A percentile compares a stretch with the other conserved stretches of the same genome.
Evolutionary conservation across 1,139 yeast species (phyloP).

Genomic region (Geotrichum carabidarum): DNA sequence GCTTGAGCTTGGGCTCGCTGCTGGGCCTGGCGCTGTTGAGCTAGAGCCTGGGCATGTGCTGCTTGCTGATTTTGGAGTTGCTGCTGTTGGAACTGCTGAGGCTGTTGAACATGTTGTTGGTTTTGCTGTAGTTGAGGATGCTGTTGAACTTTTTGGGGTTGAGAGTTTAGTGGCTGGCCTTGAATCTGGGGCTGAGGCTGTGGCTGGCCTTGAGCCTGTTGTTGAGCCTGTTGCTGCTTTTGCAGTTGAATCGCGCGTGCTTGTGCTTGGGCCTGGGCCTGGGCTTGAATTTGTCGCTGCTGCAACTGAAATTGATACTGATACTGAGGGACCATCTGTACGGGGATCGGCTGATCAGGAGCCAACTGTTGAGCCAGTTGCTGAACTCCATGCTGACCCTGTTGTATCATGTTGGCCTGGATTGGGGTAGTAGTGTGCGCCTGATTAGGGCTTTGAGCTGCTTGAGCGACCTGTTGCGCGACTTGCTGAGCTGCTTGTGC

Average conservation of each 20-base stretch:
- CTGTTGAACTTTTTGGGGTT: conserved; percentile 28
- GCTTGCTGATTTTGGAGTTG: conserved; percentile 12
- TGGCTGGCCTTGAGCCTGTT: conserved; percentile 20
- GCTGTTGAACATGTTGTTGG: conserved; percentile 15
- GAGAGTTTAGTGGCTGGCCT: conserved; percentile 27
- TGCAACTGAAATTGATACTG: conserved; percentile 22
- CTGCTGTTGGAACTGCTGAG: conserved; percentile 13
- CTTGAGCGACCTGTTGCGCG: conserved; percentile 16
- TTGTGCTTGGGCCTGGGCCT: conserved; percentile 21
- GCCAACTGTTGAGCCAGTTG: conserved; percentile 13
- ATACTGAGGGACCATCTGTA: conserved; percentile 18
- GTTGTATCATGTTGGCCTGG: conserved; percentile 11
- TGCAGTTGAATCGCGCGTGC: conserved; percentile 10
- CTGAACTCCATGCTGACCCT: conserved; percentile 6
- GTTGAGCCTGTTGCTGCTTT: conserved; percentile 18
- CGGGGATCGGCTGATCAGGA: conserved; percentile 11
- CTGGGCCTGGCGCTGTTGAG: conserved; percentile 15
- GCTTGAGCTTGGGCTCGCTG: conserved; percentile 18
- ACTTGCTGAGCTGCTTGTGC: conserved; percentile 5
- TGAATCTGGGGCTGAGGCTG: conserved; percentile 24
- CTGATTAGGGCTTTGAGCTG: conserved; percentile 8
- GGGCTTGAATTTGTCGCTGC: conserved; percentile 22
- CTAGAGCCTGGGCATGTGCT: not conserved
- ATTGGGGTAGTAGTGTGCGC: conserved; percentile 9
- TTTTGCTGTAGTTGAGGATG: conserved; percentile 23